These are phyloP conservation scores for Ceratocystis colombiana DNA, from an alignment of 2,329 filamentous ascomycete species.

Conservation along the genomic window DNA sequence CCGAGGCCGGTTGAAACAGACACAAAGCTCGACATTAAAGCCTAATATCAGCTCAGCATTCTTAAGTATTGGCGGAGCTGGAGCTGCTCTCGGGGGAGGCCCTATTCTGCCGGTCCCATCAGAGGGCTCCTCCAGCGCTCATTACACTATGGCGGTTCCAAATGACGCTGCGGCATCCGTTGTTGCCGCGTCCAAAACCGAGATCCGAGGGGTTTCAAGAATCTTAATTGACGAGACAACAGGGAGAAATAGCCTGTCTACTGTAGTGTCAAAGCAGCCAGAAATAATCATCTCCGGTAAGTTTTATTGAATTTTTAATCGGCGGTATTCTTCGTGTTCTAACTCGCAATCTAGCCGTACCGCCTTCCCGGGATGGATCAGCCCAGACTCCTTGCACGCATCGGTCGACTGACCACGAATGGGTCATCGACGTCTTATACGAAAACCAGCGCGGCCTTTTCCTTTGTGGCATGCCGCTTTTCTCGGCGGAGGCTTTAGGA, in stretches of 20 bases:
- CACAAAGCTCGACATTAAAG: not conserved
- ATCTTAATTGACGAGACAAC: constrained; percentile 13
- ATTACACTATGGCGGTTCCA: constrained; percentile 24
- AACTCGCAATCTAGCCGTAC: not conserved
- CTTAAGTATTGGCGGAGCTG: constrained; percentile 23
- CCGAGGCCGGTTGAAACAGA: not conserved
- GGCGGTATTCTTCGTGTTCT: not conserved
- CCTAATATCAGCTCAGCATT: constrained; percentile 25
- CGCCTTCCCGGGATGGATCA: not conserved
- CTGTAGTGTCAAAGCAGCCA: not conserved
- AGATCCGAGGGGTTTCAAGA: constrained; percentile 22
- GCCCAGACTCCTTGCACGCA: not conserved
- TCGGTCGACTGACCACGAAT: constrained; percentile 35
- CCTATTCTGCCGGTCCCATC: constrained; percentile 23
- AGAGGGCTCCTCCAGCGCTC: constrained; percentile 12
- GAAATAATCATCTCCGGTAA: constrained; percentile 5
- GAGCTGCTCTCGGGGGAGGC: constrained; percentile 21
- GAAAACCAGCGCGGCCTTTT: constrained; percentile 92
- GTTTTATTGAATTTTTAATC: not conserved
- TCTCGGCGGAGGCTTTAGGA: constrained; percentile 74
- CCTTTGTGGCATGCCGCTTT: constrained; percentile 79
- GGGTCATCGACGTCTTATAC: constrained; percentile 76
- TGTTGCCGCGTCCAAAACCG: constrained; percentile 17
- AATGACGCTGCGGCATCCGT: constrained; percentile 16
- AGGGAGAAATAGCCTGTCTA: constrained; percentile 1